Evolutionary conservation across 2,329 filamentous ascomycete genomes (phyloP), one percentile per base, ranked within the genome.

Genomic region (Colletotrichum sublineola): DNA sequence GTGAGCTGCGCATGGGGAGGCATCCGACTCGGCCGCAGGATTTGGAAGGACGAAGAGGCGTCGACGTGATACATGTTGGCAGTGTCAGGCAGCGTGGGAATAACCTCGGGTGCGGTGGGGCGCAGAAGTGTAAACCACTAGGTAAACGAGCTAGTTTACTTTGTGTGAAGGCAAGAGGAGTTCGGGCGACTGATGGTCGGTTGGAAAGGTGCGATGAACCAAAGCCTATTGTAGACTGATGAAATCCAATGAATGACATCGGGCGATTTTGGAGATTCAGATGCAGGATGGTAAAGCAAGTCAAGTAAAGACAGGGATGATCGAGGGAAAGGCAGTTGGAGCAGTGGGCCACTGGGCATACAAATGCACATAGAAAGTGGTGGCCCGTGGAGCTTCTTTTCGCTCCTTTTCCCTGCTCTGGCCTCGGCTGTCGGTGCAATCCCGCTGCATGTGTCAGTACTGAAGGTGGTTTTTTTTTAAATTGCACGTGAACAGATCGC

Each of bases 341-440:
- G 44, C 33, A 68, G 38, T 40, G 38, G 38, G 38, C 6, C 9
- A 24, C 3, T 48, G 46, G 46, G 20, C 7, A 48, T n/a, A 20
- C 6, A 4, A 42, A 42, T 5, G 40, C 15, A 44, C 5, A 20
- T 48, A 48, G 20, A n/a, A 48, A 14, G 46, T 33, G 58, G n/a
- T 53, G 42, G 36, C 18, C 36, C 15, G 33, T 56, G 36, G 46
- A 46, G 68, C 46, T 48, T 66, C 62, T 67, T 58, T 62, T 58
- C 36, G 15, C 11, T 12, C 52, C 12, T 8, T 12, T 8, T 12
- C 38, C 57, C 24, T n/a, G 53, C 60, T 46, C 24, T 42, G 29
- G 70, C 70, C 70, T 73, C 66, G 70, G 70, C 36, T 69, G 66
- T 72, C 70, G 65, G 58, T 29, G 58, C 57, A 56, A 38, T 53